Evolutionary conservation across 257 asterid species (phyloP).

Genomic region (Nicotiana tabacum): DNA sequence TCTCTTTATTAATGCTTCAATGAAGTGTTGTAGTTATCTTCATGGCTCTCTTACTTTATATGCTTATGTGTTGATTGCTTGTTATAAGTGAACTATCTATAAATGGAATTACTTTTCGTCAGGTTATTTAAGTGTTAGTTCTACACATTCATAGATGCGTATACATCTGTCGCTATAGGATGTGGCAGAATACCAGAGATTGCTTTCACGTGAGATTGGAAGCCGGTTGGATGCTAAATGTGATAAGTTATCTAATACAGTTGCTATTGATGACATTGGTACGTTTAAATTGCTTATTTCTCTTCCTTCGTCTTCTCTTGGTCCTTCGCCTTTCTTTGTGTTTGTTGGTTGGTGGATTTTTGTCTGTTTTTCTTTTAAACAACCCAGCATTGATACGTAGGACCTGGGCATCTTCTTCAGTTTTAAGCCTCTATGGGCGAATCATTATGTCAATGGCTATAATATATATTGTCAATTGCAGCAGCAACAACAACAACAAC

Average conservation of each 20-base stretch:
- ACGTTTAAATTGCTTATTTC: conserved; percentile 28
- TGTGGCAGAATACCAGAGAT: conserved; percentile 67
- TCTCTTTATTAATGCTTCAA: not conserved
- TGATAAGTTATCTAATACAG: conserved; percentile 66
- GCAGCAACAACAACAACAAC: too few relatives aligned
- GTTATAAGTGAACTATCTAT: not conserved
- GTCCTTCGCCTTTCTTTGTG: not conserved
- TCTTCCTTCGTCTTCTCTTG: conserved; percentile 7
- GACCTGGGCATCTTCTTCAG: not conserved
- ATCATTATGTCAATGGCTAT: not conserved
- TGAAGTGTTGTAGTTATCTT: not conserved
- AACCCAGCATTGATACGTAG: not conserved
- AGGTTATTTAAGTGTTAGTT: not conserved
- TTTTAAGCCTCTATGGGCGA: not conserved
- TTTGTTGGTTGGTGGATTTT: not conserved
- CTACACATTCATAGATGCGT: not conserved
- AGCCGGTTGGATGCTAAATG: conserved; percentile 80
- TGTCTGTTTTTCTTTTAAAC: not conserved
- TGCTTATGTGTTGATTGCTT: not conserved
- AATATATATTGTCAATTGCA: not conserved
- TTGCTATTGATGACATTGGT: conserved; percentile 74
- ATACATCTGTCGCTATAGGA: conserved; percentile 47
- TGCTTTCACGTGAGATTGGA: conserved; percentile 85
- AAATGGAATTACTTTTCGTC: not conserved
- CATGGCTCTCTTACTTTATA: not conserved